A percentile compares a stretch with the other conserved stretches of the same genome.
phyloP scores from a whole-genome alignment of 768 basidiomycete genomes.

The Lactifluus volemus region DNA sequence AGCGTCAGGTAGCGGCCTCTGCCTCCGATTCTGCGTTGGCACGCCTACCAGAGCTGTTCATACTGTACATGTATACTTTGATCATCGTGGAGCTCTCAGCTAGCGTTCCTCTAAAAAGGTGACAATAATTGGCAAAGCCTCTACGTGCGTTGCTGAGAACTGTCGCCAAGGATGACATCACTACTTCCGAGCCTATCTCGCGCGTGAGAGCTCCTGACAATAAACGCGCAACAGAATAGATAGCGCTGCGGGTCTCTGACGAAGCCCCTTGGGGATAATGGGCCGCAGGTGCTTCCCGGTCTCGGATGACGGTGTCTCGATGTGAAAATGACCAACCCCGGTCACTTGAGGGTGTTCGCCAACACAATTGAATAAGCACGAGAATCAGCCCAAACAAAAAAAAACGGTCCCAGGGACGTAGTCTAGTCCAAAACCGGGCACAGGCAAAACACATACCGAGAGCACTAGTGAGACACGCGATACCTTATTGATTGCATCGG shows the following conservation, averaged over 20 bases:
- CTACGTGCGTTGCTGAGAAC: not conserved
- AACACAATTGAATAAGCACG: not conserved
- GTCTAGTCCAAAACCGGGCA: not conserved
- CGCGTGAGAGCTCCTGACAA: constrained; percentile 1
- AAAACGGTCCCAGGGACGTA: not conserved
- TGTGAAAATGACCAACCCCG: not conserved
- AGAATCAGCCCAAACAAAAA: not conserved
- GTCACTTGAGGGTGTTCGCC: not conserved
- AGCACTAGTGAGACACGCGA: not conserved
- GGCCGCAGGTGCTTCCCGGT: not conserved
- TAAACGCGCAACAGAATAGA: not conserved
- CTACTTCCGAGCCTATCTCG: not conserved
- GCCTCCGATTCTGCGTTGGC: not conserved
- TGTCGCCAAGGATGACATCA: not conserved
- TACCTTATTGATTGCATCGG: not conserved
- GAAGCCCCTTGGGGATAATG: not conserved
- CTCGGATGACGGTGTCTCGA: not conserved
- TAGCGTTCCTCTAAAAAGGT: not conserved
- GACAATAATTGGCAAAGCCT: not conserved
- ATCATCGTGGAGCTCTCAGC: not conserved
- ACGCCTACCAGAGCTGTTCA: not conserved
- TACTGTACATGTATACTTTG: not conserved
- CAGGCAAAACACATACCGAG: not conserved
- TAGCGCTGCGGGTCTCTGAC: not conserved
- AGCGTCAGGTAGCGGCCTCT: not conserved